Conservation (phyloP, 1,284 basidiomycete genomes). For the Chiua sp. region DNA sequence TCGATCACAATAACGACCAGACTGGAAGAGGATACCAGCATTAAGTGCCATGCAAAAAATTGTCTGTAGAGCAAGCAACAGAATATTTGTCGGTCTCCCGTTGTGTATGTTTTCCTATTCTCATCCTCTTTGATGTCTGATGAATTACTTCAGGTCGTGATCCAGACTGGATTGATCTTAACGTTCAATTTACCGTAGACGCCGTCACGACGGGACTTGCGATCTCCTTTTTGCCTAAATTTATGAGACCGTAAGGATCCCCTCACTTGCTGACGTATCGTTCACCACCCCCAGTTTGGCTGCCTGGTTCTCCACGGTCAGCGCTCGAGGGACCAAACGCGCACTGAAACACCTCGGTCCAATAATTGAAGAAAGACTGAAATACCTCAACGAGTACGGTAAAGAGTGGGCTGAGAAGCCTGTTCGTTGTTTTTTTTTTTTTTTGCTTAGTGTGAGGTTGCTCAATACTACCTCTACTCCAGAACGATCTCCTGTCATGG, state of each 20-base stretch:
- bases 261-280: too few species aligned
- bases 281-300: background rate
- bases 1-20: slow-evolving; percentile 19
- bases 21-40: slow-evolving; percentile 35
- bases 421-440: slow-evolving; percentile 29
- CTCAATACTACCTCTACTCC: background rate
- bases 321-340: slow-evolving; percentile 12
- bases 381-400: slow-evolving; percentile 36
- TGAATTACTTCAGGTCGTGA: slow-evolving; percentile 41
- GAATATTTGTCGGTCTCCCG: slow-evolving; percentile 46
- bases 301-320: slow-evolving; percentile 24
- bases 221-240: slow-evolving; percentile 43
- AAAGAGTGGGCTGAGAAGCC: slow-evolving; percentile 44
- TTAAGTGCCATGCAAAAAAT: slow-evolving; percentile 26
- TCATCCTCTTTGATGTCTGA: too few species aligned
- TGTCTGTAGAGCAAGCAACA: slow-evolving; percentile 39
- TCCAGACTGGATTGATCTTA: slow-evolving; percentile 42
- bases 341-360: slow-evolving; percentile 38
- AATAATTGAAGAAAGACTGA: slow-evolving; percentile 43
- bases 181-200: slow-evolving; percentile 38
- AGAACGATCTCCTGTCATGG: slow-evolving; percentile 52
- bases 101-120: slow-evolving; percentile 36
- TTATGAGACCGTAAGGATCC: slow-evolving; percentile 23
- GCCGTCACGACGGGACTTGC: slow-evolving; percentile 31
- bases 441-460: too few species aligned